phyloP scores from a whole-genome alignment of 768 basidiomycete species.

The Auricularia heimuer region DNA sequence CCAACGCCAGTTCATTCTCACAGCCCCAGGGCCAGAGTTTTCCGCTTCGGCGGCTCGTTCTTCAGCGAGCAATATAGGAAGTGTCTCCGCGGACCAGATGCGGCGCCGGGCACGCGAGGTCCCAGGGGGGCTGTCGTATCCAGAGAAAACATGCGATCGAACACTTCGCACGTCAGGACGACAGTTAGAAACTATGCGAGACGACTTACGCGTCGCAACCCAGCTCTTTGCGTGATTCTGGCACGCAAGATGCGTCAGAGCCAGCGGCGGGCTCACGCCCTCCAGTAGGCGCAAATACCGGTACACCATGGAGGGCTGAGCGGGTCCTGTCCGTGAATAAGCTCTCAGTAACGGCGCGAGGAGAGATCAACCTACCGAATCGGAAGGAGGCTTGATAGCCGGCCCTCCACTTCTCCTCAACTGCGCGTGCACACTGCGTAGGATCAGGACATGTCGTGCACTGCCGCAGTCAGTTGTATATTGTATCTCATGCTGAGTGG shows the following conservation, averaged over 20 bases:
- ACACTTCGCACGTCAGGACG: constrained; percentile 38
- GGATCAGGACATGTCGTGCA: constrained; percentile 80
- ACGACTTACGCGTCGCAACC: constrained; percentile 62
- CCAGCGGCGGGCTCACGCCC: constrained; percentile 79
- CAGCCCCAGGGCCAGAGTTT: not conserved
- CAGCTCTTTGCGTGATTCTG: constrained; percentile 86
- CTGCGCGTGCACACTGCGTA: constrained; percentile 60
- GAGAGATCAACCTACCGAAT: constrained; percentile 44
- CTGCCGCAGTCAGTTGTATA: constrained; percentile 27
- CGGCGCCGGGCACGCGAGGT: constrained; percentile 53
- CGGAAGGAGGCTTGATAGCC: constrained; percentile 81
- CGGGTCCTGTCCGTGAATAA: constrained; percentile 44
- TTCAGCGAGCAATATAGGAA: constrained; percentile 76
- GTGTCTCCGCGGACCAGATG: constrained; percentile 67
- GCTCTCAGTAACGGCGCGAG: constrained; percentile 4
- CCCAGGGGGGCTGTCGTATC: constrained; percentile 48
- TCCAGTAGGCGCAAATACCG: constrained; percentile 87
- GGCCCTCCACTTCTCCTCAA: constrained; percentile 91
- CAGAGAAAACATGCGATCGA: constrained; percentile 83
- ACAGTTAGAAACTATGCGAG: not conserved
- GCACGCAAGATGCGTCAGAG: constrained; percentile 78
- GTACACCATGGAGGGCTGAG: constrained; percentile 86
- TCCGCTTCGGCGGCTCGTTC: constrained; percentile 33
- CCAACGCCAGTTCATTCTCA: not conserved
- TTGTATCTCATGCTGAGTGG: not conserved